phyloP scores from a whole-genome alignment of 805 yeast species.

The Candida railenensis region DNA sequence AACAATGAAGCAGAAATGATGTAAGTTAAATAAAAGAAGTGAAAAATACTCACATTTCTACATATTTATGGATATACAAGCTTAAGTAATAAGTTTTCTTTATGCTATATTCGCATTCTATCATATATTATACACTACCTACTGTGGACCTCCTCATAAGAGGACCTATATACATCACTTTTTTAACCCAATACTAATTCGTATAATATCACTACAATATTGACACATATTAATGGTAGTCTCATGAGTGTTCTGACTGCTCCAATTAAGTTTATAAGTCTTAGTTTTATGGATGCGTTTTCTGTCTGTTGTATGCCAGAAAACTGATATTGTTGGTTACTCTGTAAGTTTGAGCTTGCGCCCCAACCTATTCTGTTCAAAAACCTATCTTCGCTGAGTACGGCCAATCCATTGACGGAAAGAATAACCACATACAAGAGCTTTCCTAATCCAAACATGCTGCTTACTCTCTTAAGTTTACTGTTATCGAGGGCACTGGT shows the following conservation, averaged over 20 bases:
- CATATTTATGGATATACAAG: no score
- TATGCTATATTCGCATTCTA: not conserved
- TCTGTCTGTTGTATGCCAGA: conserved; percentile 17
- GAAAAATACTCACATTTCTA: not conserved
- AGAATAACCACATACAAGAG: conserved; percentile 56
- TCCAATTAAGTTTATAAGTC: conserved; percentile 62
- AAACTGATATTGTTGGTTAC: conserved; percentile 18
- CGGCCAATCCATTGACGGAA: conserved; percentile 72
- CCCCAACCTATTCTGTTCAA: conserved; percentile 56
- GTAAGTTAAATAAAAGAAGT: no score
- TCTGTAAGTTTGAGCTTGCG: conserved; percentile 15
- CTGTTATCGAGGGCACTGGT: not conserved
- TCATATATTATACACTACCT: not conserved
- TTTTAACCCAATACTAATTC: conserved; percentile 66
- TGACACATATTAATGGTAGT: conserved; percentile 69
- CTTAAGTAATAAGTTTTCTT: no score
- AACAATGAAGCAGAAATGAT: not conserved
- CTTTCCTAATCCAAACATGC: conserved; percentile 62
- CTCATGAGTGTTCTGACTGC: conserved; percentile 77
- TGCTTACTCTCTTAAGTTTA: no score
- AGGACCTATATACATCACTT: not conserved
- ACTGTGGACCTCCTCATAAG: not conserved
- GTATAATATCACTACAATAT: conserved; percentile 64
- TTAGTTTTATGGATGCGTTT: conserved; percentile 47
- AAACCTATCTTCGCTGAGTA: conserved; percentile 77